Percentiles rank a stretch among this genome's conserved stretches.
Evolutionary conservation across 202 grass and related monocot genomes (phyloP).

Genomic region (Panicum virgatum): DNA sequence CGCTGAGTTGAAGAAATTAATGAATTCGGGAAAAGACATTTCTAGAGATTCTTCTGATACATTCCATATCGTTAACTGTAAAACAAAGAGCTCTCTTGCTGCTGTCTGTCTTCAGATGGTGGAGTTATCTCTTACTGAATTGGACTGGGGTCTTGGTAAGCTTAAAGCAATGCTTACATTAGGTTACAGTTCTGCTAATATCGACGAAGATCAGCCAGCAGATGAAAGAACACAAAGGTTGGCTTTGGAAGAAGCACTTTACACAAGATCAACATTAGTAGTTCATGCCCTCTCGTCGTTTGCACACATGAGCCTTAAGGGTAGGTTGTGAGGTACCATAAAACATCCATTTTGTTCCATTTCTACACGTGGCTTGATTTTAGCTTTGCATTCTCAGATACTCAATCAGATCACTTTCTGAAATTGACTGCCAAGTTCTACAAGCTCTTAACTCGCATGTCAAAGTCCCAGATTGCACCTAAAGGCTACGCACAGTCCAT

Average conservation of each 20-base stretch:
- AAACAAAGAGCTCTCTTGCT: constrained; percentile 68
- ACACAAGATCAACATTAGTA: constrained; percentile 63
- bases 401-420: constrained; percentile 76
- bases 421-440: constrained; percentile 76
- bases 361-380: constrained; percentile 39
- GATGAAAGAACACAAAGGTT: constrained; percentile 53
- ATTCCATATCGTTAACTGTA: constrained; percentile 64
- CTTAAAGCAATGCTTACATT: constrained; percentile 59
- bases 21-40: constrained; percentile 48
- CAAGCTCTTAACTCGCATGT: constrained; percentile 71
- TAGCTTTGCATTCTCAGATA: constrained; percentile 59
- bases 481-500: constrained; percentile 66
- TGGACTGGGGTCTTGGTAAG: constrained; percentile 69
- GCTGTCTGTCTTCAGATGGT: constrained; percentile 60
- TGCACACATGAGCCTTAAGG: constrained; percentile 78
- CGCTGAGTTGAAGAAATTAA: constrained; percentile 51
- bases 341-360: constrained; percentile 7
- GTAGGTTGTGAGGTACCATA: constrained; percentile 45
- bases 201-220: constrained; percentile 50
- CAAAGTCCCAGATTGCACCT: constrained; percentile 78
- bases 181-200: constrained; percentile 41
- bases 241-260: constrained; percentile 75
- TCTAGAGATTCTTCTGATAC: constrained; percentile 48
- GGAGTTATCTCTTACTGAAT: constrained; percentile 76
- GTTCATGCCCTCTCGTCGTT: constrained; percentile 71